Percentiles rank a stretch among this genome's conserved stretches.
These are phyloP conservation scores for Rosa chinensis DNA, from an alignment of 306 rosid genomes.

Conservation along the genomic window DNA sequence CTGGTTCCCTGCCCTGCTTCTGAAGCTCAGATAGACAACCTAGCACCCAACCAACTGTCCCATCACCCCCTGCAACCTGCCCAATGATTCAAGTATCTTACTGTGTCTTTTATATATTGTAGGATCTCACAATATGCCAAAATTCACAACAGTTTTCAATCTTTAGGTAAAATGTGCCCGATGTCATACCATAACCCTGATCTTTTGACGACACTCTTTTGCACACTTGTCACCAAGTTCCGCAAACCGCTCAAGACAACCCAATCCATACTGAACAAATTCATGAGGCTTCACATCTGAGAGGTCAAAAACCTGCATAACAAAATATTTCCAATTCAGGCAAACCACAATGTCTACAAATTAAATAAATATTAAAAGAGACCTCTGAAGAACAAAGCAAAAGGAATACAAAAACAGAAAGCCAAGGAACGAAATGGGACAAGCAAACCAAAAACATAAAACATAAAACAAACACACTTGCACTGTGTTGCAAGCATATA, in stretches of 20 bases:
- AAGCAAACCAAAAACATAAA: constrained; percentile 4
- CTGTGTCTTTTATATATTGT: background rate
- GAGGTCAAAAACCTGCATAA: constrained; percentile 77
- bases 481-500: background rate
- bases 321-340: constrained; percentile 18
- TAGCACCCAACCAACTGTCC: constrained; percentile 97
- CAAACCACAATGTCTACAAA: background rate
- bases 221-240: constrained; percentile 73
- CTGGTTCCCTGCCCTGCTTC: constrained; percentile 48
- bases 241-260: constrained; percentile 75
- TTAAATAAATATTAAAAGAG: background rate
- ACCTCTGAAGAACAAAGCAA: background rate
- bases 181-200: constrained; percentile 82
- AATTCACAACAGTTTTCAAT: constrained; percentile 10
- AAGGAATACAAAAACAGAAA: constrained; percentile 8
- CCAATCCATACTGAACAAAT: constrained; percentile 77
- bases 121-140: background rate
- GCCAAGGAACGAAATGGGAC: background rate
- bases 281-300: constrained; percentile 92
- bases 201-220: constrained; percentile 73
- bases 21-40: constrained; percentile 80
- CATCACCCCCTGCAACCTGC: constrained; percentile 99
- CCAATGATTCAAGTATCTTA: constrained; percentile 31
- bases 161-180: background rate
- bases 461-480: background rate